phyloP scores from a whole-genome alignment of 768 basidiomycete species.

The Pulveroboletus sp. region DNA sequence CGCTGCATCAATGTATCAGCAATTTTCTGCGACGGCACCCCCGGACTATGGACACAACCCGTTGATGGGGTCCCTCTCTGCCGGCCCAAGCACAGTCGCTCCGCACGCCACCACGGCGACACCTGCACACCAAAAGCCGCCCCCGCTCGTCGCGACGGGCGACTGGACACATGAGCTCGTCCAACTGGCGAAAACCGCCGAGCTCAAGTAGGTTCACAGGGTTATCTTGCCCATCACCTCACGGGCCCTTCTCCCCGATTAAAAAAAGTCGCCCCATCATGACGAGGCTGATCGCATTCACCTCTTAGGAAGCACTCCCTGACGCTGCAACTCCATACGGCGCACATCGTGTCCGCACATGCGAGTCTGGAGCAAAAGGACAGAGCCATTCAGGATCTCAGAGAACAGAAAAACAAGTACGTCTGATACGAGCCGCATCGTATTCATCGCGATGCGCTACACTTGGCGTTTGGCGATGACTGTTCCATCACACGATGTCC shows the following conservation, averaged over 20 bases:
- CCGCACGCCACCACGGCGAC: constrained; percentile 29
- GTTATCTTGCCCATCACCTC: neutral
- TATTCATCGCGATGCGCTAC: neutral
- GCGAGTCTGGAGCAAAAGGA: constrained; percentile 73
- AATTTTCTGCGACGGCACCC: constrained; percentile 31
- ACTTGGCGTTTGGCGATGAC: neutral
- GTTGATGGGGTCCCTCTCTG: constrained; percentile 29
- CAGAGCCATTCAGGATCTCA: constrained; percentile 73
- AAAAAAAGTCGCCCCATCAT: neutral
- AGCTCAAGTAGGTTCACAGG: constrained; percentile 65
- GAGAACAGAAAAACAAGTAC: constrained; percentile 82
- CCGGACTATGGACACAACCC: constrained; percentile 32
- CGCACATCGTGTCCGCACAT: constrained; percentile 82
- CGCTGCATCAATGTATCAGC: constrained; percentile 31
- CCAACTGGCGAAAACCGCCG: constrained; percentile 81
- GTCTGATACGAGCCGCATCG: constrained; percentile 20
- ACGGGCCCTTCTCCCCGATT: constrained; percentile 1
- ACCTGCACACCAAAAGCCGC: constrained; percentile 23
- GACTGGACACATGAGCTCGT: constrained; percentile 88
- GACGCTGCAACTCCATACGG: constrained; percentile 80
- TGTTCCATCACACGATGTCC: constrained; percentile 9
- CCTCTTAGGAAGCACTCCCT: constrained; percentile 69
- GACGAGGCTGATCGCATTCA: constrained; percentile 9
- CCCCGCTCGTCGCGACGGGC: constrained; percentile 69
- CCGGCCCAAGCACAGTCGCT: constrained; percentile 31